Evolutionary conservation across 306 rosid genomes (phyloP).

Genomic region (Cicer judaicum): DNA sequence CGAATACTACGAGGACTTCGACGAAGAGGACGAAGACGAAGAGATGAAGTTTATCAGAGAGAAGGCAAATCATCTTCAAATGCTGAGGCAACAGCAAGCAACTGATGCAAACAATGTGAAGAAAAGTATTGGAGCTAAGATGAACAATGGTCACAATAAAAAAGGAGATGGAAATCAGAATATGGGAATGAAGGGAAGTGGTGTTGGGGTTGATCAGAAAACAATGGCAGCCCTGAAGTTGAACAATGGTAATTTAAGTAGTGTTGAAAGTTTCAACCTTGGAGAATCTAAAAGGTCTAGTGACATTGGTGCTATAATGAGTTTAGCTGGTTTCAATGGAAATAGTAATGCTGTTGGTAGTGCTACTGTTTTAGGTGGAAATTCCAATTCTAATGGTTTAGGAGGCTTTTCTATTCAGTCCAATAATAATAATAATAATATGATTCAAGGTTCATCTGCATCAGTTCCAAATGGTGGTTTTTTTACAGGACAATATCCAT

Average conservation of each 20-base stretch:
- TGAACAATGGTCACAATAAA: conserved; percentile 41
- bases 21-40: conserved; percentile 52
- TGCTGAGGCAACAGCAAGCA: conserved; percentile 64
- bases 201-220: conserved; percentile 63
- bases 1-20: conserved; percentile 41
- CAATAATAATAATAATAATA: conserved; percentile 29
- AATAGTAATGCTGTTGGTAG: conserved; percentile 41
- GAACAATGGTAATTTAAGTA: conserved; percentile 60
- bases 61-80: conserved; percentile 54
- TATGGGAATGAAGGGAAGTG: conserved; percentile 49
- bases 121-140: conserved; percentile 45
- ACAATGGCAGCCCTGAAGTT: conserved; percentile 69
- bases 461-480: conserved; percentile 53
- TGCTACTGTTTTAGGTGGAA: conserved; percentile 54
- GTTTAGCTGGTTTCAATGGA: conserved; percentile 76
- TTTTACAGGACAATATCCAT: conserved; percentile 56
- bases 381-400: conserved; percentile 56
- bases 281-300: conserved; percentile 61
- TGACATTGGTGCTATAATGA: conserved; percentile 78
- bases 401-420: conserved; percentile 62
- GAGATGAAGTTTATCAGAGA: conserved; percentile 59
- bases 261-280: conserved; percentile 53
- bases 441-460: conserved; percentile 48
- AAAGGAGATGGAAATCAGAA: conserved; percentile 55
- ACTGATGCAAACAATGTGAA: conserved; percentile 55